Evolutionary conservation across 2,329 filamentous ascomycete species (phyloP), one percentile per base, ranked within the genome.

Genomic region (Chlorencoelia australis): DNA sequence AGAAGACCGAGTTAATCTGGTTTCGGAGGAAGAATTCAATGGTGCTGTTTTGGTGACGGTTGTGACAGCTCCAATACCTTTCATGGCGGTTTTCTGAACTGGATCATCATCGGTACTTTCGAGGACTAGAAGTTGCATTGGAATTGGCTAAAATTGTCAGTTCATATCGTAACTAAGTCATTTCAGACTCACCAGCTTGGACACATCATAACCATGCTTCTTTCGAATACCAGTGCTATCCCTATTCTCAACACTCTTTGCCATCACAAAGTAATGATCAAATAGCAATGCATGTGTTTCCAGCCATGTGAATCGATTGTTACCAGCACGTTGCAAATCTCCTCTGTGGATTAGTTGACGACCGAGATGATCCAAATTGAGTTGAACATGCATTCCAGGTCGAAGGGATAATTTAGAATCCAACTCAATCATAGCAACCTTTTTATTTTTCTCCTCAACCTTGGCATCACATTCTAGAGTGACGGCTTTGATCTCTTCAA

Each of bases 201-300:
- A 95, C 20, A 98, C 89, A 58, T 98, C 91, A 50, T 91, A 98
- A 46, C 71, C 69, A 52, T 82, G 77, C 50, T 84, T 86, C 61
- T 82, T 91, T 36, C 80, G 71, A n/a, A 73, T 73, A 31, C 73
- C 75, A 29, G 76, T 71, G 29, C 78, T 74, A 51, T 87, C 86
- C 30, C 77, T 67, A 8, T 71, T 67, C 3, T 79, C 68, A 6
- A 85, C 70, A 5, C 67, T 69, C 65, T 98, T 98, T 25, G 91
- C 83, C 29, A 98, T 65, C 21, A 98, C 88, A 24, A 98, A 71
- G 58, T 95, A 98, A 60, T 98, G 88, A 53, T 98, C 93, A 54
- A 98, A 96, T 0, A 98, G 70, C 30, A 98, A 72, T 2, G 85
- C 87, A 56, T 95, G 87, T 0, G 85, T 93, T 52, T 98, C 91